Percentiles rank a stretch among this genome's conserved stretches.
phyloP scores from a whole-genome alignment of 139 green algal species.

The Picochlorum sp. region DNA sequence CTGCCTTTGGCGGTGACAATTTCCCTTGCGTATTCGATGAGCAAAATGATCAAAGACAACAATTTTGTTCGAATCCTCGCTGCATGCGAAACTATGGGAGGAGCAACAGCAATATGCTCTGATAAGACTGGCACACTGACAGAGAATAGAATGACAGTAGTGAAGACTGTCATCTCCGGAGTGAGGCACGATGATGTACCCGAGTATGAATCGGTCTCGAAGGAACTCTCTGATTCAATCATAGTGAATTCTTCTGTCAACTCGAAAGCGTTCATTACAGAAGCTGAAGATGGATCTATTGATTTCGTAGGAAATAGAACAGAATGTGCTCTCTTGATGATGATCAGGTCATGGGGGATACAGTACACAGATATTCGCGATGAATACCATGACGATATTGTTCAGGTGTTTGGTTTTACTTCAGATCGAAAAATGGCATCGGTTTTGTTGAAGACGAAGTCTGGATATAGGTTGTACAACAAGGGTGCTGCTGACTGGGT shows the following conservation, averaged over 20 bases:
- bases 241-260: conserved; percentile 66
- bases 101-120: conserved; percentile 93
- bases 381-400: conserved; percentile 12
- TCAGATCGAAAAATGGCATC: conserved; percentile 80
- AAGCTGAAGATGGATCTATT: conserved; percentile 27
- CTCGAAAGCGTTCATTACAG: conserved; percentile 74
- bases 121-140: conserved; percentile 97
- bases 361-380: conserved; percentile 50
- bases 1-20: conserved; percentile 89
- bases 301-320: conserved; percentile 89
- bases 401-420: conserved; percentile 68
- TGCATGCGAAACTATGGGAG: conserved; percentile 96
- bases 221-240: conserved; percentile 42
- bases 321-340: conserved; percentile 85
- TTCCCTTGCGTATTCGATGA: conserved; percentile 85
- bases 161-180: conserved; percentile 80
- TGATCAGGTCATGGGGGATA: conserved; percentile 59
- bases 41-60: conserved; percentile 95
- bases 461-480: conserved; percentile 68
- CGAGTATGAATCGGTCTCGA: conserved; percentile 26
- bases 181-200: conserved; percentile 30
- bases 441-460: conserved; percentile 46
- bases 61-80: conserved; percentile 76
- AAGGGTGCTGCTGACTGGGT: conserved; percentile 95
- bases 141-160: conserved; percentile 97